These are phyloP conservation scores for Pleurotus pulmonarius DNA, from an alignment of 768 basidiomycete genomes.

Conservation along the genomic window DNA sequence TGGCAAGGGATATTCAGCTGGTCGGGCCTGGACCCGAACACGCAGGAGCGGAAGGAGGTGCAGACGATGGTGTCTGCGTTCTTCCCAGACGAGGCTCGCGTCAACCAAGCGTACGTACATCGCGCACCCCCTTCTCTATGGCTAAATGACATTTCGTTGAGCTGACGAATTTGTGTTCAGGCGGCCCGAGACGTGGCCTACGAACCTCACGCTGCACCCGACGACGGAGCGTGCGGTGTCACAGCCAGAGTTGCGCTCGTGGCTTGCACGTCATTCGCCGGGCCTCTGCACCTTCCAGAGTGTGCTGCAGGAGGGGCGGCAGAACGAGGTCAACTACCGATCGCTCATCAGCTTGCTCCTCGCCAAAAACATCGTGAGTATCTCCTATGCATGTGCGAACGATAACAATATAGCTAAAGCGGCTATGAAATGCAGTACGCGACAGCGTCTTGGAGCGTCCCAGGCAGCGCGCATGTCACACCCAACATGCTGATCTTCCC, in stretches of 20 bases:
- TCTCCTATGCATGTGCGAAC: background rate
- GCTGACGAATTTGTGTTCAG: slow-evolving; percentile 27
- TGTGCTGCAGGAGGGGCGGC: slow-evolving; percentile 23
- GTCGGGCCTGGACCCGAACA: slow-evolving; percentile 31
- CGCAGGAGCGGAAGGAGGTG: slow-evolving; percentile 35
- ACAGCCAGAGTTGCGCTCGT: slow-evolving; percentile 33
- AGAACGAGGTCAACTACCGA: slow-evolving; percentile 41
- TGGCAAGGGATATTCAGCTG: slow-evolving; percentile 53
- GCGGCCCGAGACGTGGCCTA: slow-evolving; percentile 52
- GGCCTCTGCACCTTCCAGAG: slow-evolving; percentile 39
- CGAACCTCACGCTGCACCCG: slow-evolving; percentile 33
- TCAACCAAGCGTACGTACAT: background rate
- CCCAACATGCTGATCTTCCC: slow-evolving; percentile 36
- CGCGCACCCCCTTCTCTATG: slow-evolving; percentile 28
- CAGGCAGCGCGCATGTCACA: slow-evolving; percentile 20
- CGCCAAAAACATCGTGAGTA: slow-evolving; percentile 42
- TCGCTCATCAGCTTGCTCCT: slow-evolving; percentile 37
- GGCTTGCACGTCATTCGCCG: slow-evolving; percentile 42
- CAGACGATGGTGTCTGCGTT: slow-evolving; percentile 35
- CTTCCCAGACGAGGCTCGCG: slow-evolving; percentile 13
- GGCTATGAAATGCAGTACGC: slow-evolving; percentile 29
- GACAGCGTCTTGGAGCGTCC: slow-evolving; percentile 31
- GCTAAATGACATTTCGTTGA: background rate
- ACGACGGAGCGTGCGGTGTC: slow-evolving; percentile 39
- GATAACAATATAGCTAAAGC: no score